Conservation (phyloP, 192 early-diverging fungal genomes). For the Mortierella alpina region DNA sequence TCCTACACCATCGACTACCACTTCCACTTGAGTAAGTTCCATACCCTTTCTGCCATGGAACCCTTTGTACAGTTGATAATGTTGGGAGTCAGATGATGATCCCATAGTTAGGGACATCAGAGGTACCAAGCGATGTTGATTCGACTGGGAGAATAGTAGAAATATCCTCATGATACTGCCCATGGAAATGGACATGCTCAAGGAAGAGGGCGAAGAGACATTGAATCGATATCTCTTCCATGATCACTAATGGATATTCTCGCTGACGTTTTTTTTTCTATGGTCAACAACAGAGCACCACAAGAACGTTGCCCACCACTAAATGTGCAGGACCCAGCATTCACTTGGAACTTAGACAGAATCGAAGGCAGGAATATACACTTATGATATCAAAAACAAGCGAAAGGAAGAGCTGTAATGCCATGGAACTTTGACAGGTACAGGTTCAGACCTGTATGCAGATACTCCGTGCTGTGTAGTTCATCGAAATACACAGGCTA, state of each 20-base stretch:
- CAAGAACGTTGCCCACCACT: constrained; percentile 87
- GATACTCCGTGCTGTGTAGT: no score
- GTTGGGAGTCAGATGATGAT: constrained; percentile 22
- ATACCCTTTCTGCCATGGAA: neutral
- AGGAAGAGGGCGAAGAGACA: neutral
- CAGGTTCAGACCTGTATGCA: no score
- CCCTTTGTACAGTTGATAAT: neutral
- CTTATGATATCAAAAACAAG: no score
- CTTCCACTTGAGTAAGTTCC: constrained; percentile 78
- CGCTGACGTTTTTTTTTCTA: neutral
- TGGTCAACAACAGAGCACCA: constrained; percentile 69
- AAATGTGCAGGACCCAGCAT: constrained; percentile 35
- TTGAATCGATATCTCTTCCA: neutral
- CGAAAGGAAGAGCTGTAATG: no score
- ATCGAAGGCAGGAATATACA: no score
- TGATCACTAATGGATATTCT: neutral
- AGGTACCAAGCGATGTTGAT: constrained; percentile 22
- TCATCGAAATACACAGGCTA: no score
- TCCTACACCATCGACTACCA: constrained; percentile 80
- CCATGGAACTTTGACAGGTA: no score
- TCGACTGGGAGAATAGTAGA: constrained; percentile 38
- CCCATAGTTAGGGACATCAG: constrained; percentile 48
- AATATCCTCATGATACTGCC: constrained; percentile 19
- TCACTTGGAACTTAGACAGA: neutral
- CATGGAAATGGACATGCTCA: constrained; percentile 3